Evolutionary conservation across 345 rosid genomes (phyloP), one percentile per base, ranked within the genome.

Genomic region (Limnanthes douglasii): DNA sequence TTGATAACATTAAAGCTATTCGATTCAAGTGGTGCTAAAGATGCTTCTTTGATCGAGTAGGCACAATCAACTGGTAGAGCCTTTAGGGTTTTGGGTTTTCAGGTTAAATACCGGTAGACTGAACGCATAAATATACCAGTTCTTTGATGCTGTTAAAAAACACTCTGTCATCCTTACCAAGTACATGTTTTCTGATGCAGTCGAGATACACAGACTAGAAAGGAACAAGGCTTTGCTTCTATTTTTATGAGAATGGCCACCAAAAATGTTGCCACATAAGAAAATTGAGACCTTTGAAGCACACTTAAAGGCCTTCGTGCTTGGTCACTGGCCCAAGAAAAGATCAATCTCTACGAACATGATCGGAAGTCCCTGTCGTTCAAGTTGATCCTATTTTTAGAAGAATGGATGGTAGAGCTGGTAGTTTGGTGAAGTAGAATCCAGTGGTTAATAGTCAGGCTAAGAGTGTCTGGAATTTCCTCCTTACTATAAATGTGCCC

Each of bases 271-370:
- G 98, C 74, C 78, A 94, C 12, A 84, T 80, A 5, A 57, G 98
- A 59, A 90, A 84, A 43, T 94, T 90, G 28, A 77, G 92, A 50
- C 98, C 98, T 6, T 61, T 90, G 53, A 68, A 92, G 46, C 75
- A 93, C 94, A 4, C 71, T 90, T 7, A 79, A 74, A 50, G 97
- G 97, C 10, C 60, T 88, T n/a, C 72, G 73, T 19, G 95, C 94
- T 27, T 88, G 97, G 97, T 88, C 34, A 88, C 97, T 1, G 94
- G 97, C 30, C 97, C 83, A 39, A 73, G 95, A 57, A 88, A 84
- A 59, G 97, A 88, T 43, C 97, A 88, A 31, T 79, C 92, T 15
- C 63, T 57, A 0, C 94, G 94, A 0, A 88, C 94, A 0, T 53
- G 95, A 64, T 72, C 94, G 6, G 94, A 79, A 46, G 42, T 84